Conservation (phyloP, 164 flowering plant species). For the Platanus orientalis region DNA sequence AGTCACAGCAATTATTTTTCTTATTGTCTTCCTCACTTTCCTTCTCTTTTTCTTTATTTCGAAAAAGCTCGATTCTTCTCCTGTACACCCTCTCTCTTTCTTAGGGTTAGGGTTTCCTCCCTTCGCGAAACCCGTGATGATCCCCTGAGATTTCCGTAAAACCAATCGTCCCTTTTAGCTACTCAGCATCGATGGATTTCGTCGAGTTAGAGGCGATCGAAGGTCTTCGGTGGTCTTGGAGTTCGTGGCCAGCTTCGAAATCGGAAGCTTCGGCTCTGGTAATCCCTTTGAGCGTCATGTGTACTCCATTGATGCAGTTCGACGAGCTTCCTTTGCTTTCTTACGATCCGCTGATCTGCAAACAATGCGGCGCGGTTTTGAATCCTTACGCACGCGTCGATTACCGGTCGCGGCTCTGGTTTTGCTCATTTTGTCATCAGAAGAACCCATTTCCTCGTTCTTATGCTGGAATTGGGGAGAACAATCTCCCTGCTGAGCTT, state of each 20-base stretch:
- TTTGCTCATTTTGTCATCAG: slow-evolving; percentile 70
- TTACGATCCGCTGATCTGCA: slow-evolving; percentile 72
- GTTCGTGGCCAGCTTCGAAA: slow-evolving; percentile 79
- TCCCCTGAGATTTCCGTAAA: neutral
- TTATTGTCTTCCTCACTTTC: neutral
- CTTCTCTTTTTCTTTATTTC: too few relatives aligned
- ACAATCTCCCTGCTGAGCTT: slow-evolving; percentile 88
- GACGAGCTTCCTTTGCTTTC: slow-evolving; percentile 68
- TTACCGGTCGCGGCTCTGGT: slow-evolving; percentile 68
- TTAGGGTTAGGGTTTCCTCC: slow-evolving; percentile 2
- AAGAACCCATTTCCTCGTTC: slow-evolving; percentile 65
- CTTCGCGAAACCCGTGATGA: neutral
- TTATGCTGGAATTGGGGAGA: slow-evolving; percentile 60
- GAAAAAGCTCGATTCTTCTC: neutral
- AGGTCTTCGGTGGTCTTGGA: slow-evolving; percentile 96
- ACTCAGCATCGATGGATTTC: slow-evolving; percentile 57
- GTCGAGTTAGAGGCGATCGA: slow-evolving; percentile 80
- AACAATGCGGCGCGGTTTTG: slow-evolving; percentile 53
- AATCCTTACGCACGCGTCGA: slow-evolving; percentile 93
- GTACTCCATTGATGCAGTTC: slow-evolving; percentile 67
- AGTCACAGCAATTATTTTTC: neutral
- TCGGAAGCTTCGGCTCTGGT: slow-evolving; percentile 49
- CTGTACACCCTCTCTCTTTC: neutral
- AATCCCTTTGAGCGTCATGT: slow-evolving; percentile 71
- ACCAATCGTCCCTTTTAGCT: neutral